Base-by-base conservation (phyloP, 768 basidiomycete genomes). In the Trichaptum fuscoviolaceum region DNA sequence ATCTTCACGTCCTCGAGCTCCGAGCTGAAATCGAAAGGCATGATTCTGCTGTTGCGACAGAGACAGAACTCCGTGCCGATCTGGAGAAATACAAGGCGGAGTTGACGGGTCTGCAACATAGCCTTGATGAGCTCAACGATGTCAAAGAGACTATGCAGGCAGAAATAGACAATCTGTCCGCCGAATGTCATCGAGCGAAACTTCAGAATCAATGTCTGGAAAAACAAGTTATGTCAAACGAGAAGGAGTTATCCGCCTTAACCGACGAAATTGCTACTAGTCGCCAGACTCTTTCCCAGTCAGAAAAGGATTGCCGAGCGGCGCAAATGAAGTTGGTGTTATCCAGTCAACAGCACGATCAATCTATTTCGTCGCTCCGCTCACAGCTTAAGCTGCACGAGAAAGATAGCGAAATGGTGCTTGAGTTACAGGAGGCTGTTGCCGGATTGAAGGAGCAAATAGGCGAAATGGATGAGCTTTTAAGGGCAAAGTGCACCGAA, bases 401-500 rank as follows among this genome's bases (percentile, higher is more conserved):
- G 15, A 52, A 52, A 52, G 42, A 52, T 52, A 52, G 42, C 42
- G 42, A 80, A 67, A 79, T 84, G 6, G 80, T 81, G 65, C 84
- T 86, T 2, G 82, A 85, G 67, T 79, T 90, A 27, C 83, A 85
- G 66, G 78, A 81, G 7, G 82, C 80, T 23, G 73, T 92, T 9
- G 77, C 77, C 2, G 86, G 89, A 66, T 79, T 93, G 42, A 83
- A 88, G 72, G 89, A 90, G 72, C 85, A 84, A 69, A 90, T 87
- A 70, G 82, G 79, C 36, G 90, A 92, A 73, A 88, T 92, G 87
- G 92, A 93, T 70, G 85, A 87, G 59, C 77, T 91, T 58, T 77
- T 93, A 58, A 82, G 81, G 66, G 79, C 76, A 58, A 93, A 92
- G 75, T 90, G 88, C 67, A 75, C 81, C 17, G 92, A 93, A 77